Conservation (phyloP, 192 early-diverging fungal species). For the Entomortierella lignicola region DNA sequence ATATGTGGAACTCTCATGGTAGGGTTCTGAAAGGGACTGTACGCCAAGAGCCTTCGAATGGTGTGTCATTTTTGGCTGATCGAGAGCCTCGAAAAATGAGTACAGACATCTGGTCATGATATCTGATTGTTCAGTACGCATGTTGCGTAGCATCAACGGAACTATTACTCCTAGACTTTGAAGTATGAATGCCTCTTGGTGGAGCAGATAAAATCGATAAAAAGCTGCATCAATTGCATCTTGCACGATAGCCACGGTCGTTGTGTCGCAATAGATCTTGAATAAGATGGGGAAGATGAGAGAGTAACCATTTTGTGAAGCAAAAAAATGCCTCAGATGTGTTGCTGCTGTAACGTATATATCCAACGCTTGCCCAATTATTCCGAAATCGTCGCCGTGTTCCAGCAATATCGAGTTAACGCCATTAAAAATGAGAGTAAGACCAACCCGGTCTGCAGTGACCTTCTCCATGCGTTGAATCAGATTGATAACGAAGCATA, state of each 20-base stretch:
- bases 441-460: conserved; percentile 61
- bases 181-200: conserved; percentile 69
- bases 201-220: conserved; percentile 63
- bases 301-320: conserved; percentile 62
- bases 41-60: conserved; percentile 51
- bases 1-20: conserved; percentile 20
- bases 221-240: conserved; percentile 61
- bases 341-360: conserved; percentile 61
- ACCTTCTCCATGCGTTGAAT: conserved; percentile 62
- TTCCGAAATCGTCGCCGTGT: conserved; percentile 61
- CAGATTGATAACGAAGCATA: conserved; percentile 62
- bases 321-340: conserved; percentile 63
- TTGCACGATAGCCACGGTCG: conserved; percentile 38
- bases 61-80: conserved; percentile 17
- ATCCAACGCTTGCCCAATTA: conserved; percentile 62
- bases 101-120: conserved; percentile 60
- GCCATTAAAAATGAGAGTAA: conserved; percentile 59
- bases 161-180: conserved; percentile 65
- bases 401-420: conserved; percentile 63
- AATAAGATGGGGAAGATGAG: conserved; percentile 65
- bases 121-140: conserved; percentile 44
- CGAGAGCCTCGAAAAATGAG: conserved; percentile 61
- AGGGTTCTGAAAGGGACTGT: conserved; percentile 28
- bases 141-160: conserved; percentile 58
- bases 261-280: conserved; percentile 65